A percentile compares a stretch with the other conserved stretches of the same genome.
Conservation (phyloP, 148 eudicot species). For the Heliamphora exappendiculata region DNA sequence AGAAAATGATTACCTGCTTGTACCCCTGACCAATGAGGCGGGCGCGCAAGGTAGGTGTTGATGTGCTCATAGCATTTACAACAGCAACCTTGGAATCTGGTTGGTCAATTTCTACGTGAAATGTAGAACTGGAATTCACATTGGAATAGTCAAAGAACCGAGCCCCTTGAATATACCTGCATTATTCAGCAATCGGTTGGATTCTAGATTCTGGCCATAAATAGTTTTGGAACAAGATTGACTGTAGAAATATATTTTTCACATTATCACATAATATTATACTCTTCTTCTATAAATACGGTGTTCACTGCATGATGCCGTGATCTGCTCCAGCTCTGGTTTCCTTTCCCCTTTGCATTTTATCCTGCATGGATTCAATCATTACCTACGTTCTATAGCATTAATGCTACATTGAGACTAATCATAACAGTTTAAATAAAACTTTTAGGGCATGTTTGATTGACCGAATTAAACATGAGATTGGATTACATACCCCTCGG, state of each 20-base stretch:
- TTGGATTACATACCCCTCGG: no score
- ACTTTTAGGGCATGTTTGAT: no score
- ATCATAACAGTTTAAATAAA: no score
- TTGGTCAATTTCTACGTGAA: slow-evolving; percentile 23
- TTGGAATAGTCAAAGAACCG: slow-evolving; percentile 37
- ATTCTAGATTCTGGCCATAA: not conserved
- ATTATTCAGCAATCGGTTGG: not conserved
- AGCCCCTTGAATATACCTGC: slow-evolving; percentile 73
- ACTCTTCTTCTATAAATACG: not conserved
- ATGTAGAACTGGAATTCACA: slow-evolving; percentile 16
- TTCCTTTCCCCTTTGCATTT: no score
- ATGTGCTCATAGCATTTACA: slow-evolving; percentile 19
- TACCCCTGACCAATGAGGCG: slow-evolving; percentile 91
- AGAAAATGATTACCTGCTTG: slow-evolving; percentile 54
- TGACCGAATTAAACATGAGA: no score
- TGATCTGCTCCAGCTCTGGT: not conserved
- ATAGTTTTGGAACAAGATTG: not conserved
- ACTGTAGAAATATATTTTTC: not conserved
- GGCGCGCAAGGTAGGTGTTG: slow-evolving; percentile 51
- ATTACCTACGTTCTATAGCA: no score
- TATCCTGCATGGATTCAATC: no score
- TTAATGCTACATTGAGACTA: no score
- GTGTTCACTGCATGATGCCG: not conserved
- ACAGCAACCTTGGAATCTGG: slow-evolving; percentile 27
- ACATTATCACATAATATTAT: not conserved